These are phyloP conservation scores for Fusarium praegraminearum DNA, from an alignment of 2,329 filamentous ascomycete species.

Conservation along the genomic window DNA sequence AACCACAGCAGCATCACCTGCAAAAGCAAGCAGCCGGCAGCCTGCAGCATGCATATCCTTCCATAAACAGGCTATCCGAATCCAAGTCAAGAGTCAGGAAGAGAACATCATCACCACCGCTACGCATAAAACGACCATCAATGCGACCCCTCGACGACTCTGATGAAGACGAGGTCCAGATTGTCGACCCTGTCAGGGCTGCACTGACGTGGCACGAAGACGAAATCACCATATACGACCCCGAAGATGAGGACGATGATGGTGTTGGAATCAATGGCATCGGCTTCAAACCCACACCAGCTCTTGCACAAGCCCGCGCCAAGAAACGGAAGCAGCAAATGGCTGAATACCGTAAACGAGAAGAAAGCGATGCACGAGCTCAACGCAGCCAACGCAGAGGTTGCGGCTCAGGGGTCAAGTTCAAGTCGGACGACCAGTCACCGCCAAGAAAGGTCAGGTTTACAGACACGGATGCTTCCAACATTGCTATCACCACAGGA, in stretches of 20 bases:
- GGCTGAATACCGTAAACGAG: slow-evolving; percentile 70
- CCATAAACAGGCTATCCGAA: slow-evolving; percentile 56
- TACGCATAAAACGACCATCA: slow-evolving; percentile 46
- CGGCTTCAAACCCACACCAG: slow-evolving; percentile 73
- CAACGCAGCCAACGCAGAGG: slow-evolving; percentile 65
- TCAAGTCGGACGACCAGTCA: slow-evolving; percentile 42
- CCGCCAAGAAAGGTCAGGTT: slow-evolving; percentile 55
- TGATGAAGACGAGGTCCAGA: slow-evolving; percentile 51
- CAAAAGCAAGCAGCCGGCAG: slow-evolving; percentile 31
- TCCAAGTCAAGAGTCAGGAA: slow-evolving; percentile 54
- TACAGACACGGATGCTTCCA: slow-evolving; percentile 54
- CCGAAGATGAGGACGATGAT: slow-evolving; percentile 74
- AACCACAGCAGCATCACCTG: slow-evolving; percentile 10
- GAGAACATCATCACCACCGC: slow-evolving; percentile 56
- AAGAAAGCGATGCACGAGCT: slow-evolving; percentile 70
- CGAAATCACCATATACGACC: slow-evolving; percentile 75
- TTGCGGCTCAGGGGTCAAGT: slow-evolving; percentile 46
- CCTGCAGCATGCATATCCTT: slow-evolving; percentile 53
- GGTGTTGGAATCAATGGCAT: slow-evolving; percentile 76
- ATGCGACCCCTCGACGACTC: slow-evolving; percentile 40
- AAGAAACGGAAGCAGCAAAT: slow-evolving; percentile 71
- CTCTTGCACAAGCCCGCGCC: slow-evolving; percentile 68
- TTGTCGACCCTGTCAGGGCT: slow-evolving; percentile 67
- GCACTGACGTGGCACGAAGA: slow-evolving; percentile 75
- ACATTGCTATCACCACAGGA: slow-evolving; percentile 49